Evolutionary conservation across 345 rosid species (phyloP).

Genomic region (Rubroshorea leprosula): DNA sequence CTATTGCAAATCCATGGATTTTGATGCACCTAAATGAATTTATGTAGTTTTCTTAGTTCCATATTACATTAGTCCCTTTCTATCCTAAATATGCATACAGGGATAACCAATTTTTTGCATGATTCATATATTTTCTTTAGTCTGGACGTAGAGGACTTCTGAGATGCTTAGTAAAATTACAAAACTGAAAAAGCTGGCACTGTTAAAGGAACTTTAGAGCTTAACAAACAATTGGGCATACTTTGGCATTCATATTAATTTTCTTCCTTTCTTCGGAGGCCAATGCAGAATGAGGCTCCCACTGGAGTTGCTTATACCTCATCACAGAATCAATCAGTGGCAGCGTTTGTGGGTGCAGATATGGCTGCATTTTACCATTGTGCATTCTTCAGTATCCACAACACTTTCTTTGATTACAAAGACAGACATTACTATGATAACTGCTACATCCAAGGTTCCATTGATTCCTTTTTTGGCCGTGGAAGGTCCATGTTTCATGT

Average conservation of each 20-base stretch:
- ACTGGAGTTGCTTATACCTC: constrained; percentile 82
- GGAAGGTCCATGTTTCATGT: constrained; percentile 68
- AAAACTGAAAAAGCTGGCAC: too few relatives aligned
- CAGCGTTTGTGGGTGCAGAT: constrained; percentile 77
- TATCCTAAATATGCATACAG: too few relatives aligned
- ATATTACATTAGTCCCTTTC: too few relatives aligned
- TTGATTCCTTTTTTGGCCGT: constrained; percentile 92
- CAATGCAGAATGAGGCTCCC: constrained; percentile 76
- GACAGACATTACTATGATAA: constrained; percentile 83
- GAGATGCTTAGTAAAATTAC: too few relatives aligned
- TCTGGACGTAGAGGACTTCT: too few relatives aligned
- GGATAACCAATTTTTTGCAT: too few relatives aligned
- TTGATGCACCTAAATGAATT: too few relatives aligned
- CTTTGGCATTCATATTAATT: background rate
- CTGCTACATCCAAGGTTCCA: constrained; percentile 89
- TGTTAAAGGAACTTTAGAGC: too few relatives aligned
- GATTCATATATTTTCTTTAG: too few relatives aligned
- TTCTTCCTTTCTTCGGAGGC: background rate
- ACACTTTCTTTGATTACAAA: constrained; percentile 86
- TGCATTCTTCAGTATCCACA: constrained; percentile 82
- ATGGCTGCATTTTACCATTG: constrained; percentile 83
- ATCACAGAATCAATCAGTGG: constrained; percentile 93
- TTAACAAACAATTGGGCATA: background rate
- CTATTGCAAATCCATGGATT: too few relatives aligned
- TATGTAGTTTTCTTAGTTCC: too few relatives aligned